phyloP scores from a whole-genome alignment of 2,329 filamentous ascomycete genomes.

The Phoma herbarum region DNA sequence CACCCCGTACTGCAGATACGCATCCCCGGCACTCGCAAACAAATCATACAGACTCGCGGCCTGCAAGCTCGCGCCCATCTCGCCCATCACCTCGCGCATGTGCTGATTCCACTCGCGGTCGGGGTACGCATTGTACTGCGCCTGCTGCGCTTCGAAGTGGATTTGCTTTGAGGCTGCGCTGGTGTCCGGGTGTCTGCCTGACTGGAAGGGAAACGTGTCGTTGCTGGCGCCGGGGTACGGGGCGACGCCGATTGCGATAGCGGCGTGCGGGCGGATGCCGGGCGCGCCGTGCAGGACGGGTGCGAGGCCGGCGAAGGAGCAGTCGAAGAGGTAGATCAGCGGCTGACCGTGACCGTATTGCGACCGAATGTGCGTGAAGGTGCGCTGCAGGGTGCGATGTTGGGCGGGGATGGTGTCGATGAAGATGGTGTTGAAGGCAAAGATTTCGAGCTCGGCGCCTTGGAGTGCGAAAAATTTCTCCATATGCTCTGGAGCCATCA shows the following conservation, averaged over 20 bases:
- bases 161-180: neutral
- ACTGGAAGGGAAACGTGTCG: neutral
- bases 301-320: neutral
- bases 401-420: neutral
- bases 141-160: neutral
- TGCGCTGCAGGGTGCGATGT: neutral
- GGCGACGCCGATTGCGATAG: neutral
- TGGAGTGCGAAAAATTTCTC: neutral
- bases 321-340: neutral
- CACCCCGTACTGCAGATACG: neutral
- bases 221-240: neutral
- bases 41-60: neutral
- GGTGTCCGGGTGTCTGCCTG: neutral
- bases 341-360: neutral
- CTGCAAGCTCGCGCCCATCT: neutral
- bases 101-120: neutral
- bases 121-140: neutral
- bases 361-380: neutral
- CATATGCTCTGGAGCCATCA: neutral
- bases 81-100: neutral
- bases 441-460: neutral
- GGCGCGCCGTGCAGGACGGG: neutral
- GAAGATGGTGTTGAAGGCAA: neutral
- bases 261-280: neutral
- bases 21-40: neutral